phyloP scores from a whole-genome alignment of 129 eudicot genomes.

The Tanacetum coccineum region DNA sequence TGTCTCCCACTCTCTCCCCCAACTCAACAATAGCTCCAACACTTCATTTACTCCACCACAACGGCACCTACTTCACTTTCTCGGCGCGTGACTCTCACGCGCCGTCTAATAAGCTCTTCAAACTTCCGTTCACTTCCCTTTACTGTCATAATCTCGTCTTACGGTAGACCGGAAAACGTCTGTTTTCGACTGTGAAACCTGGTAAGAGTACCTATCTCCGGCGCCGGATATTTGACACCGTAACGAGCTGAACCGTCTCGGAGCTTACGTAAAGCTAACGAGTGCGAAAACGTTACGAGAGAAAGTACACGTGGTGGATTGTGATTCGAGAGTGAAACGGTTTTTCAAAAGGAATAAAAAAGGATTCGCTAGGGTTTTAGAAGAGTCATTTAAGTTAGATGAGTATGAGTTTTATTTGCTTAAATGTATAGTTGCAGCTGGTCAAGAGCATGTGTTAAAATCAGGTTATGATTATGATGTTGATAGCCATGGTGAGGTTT shows the following conservation, averaged over 20 bases:
- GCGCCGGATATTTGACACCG: constrained; percentile 50
- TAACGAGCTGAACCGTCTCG: constrained; percentile 59
- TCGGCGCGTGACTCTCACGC: constrained; percentile 42
- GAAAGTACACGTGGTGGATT: constrained; percentile 39
- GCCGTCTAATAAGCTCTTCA: constrained; percentile 31
- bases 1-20: too few relatives aligned
- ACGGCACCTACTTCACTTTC: constrained; percentile 40
- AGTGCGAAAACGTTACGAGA: constrained; percentile 25
- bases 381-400: constrained; percentile 39
- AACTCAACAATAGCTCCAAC: too few relatives aligned
- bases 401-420: constrained; percentile 63
- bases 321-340: constrained; percentile 57
- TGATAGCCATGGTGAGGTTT: constrained; percentile 25
- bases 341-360: constrained; percentile 27
- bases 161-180: not conserved
- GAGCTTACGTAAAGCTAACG: constrained; percentile 30
- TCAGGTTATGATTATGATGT: constrained; percentile 29
- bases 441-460: constrained; percentile 74
- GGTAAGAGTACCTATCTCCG: constrained; percentile 66
- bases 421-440: constrained; percentile 85
- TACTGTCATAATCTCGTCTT: too few relatives aligned
- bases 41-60: constrained; percentile 30
- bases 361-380: constrained; percentile 51
- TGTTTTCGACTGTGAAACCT: constrained; percentile 90
- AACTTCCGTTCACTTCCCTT: too few relatives aligned